Conservation (phyloP, 768 basidiomycete species). For the Pisolithus tinctorius region DNA sequence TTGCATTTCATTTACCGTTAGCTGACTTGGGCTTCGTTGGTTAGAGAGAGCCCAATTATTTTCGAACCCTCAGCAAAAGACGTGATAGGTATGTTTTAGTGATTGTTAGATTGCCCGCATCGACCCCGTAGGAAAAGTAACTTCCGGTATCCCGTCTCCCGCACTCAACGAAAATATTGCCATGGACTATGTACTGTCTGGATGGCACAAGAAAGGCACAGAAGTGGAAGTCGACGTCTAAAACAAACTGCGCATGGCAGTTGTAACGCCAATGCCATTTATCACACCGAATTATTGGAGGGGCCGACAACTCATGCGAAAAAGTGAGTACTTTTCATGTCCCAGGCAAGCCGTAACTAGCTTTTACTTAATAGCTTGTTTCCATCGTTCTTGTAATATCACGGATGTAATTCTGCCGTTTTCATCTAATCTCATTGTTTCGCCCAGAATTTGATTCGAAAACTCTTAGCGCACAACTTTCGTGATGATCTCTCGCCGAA, state of each 20-base stretch:
- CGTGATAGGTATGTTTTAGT: constrained; percentile 47
- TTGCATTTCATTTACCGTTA: no score
- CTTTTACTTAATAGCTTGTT: neutral
- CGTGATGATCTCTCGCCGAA: no score
- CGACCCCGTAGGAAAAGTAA: constrained; percentile 55
- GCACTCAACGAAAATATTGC: constrained; percentile 87
- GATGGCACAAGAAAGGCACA: constrained; percentile 88
- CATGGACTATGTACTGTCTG: constrained; percentile 84
- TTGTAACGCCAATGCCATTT: constrained; percentile 84
- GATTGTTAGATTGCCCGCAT: neutral
- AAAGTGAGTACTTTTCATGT: no score
- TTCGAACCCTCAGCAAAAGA: constrained; percentile 49
- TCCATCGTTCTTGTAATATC: neutral
- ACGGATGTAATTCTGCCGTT: no score
- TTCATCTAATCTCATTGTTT: no score
- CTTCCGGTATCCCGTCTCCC: constrained; percentile 95
- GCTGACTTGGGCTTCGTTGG: no score
- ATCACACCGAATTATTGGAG: constrained; percentile 76
- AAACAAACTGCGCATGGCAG: constrained; percentile 67
- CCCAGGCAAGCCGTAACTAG: neutral
- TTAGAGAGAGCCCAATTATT: constrained; percentile 71
- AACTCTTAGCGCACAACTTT: no score
- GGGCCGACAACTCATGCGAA: constrained; percentile 28
- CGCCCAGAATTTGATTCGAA: no score
- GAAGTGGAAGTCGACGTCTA: constrained; percentile 81